Percentiles rank a stretch among this genome's conserved stretches.
These are phyloP conservation scores for Tolypocladium amazonense DNA, from an alignment of 2,329 filamentous ascomycete species.

Conservation along the genomic window DNA sequence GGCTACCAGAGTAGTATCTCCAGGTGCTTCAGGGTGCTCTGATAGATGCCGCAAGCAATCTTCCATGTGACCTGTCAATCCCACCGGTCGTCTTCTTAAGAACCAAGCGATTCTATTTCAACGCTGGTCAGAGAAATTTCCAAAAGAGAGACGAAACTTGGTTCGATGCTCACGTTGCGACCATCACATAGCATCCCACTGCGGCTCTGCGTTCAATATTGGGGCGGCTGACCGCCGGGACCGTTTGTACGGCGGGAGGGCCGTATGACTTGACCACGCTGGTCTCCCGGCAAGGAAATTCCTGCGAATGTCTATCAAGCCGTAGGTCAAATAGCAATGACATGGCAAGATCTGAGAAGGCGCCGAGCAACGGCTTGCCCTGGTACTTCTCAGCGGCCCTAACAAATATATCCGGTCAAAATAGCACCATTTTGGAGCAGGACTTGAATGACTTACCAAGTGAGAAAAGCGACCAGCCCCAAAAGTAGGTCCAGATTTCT, in stretches of 20 bases:
- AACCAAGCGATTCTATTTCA: conserved; percentile 8
- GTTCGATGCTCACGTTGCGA: neutral
- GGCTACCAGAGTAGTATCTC: conserved; percentile 34
- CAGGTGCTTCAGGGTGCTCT: conserved; percentile 27
- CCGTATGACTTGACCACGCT: conserved; percentile 5
- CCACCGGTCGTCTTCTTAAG: conserved; percentile 30
- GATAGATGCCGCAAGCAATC: conserved; percentile 35
- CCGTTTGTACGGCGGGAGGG: conserved; percentile 6
- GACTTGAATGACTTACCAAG: neutral
- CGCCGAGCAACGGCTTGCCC: conserved; percentile 5
- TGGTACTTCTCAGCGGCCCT: conserved; percentile 6
- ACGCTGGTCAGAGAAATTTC: neutral
- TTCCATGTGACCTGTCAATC: conserved; percentile 45
- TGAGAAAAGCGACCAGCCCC: neutral
- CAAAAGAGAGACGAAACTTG: neutral
- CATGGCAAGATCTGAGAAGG: conserved; percentile 6
- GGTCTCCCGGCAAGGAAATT: conserved; percentile 7
- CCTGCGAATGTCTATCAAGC: conserved; percentile 5
- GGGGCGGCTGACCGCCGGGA: neutral
- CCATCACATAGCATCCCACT: neutral
- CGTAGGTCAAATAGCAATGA: conserved; percentile 8
- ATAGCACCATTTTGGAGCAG: neutral
- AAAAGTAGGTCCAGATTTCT: neutral
- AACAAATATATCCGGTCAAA: neutral
- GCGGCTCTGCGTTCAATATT: neutral